Evolutionary conservation across 768 basidiomycete genomes (phyloP), one percentile per base, ranked within the genome.

Genomic region (Boletus rex-veris): DNA sequence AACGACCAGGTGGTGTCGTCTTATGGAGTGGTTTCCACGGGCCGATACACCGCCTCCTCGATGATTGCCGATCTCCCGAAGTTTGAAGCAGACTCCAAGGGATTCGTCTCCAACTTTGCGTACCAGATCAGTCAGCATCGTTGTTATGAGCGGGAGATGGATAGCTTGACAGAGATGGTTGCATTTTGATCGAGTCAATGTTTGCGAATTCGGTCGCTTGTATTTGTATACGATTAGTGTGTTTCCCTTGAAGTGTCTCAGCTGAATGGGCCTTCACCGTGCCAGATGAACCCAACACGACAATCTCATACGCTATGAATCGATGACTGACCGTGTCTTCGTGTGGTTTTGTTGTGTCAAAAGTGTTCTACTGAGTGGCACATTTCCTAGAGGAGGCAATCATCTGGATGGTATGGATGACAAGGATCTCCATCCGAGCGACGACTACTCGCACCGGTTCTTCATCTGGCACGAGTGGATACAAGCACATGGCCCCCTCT

Each of bases 401-500:
- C 14, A 3, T 0, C 4, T 12, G 33, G 3, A 35, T 47, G 45
- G 4, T 10, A 81, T 82, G 80, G 80, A 81, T 50, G 62, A 74
- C 50, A 74, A 66, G 52, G 88, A 91, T 65, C 76, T 91, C 40
- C 89, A 90, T 64, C 89, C 90, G 26, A 75, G 81, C 59, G 89
- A 92, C 66, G 90, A 92, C 72, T 86, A 88, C 70, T 86, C 79
- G 54, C 86, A 88, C 66, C 76, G 85, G 16, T 91, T 89, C 73
- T 92, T 91, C 73, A 91, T 90, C 59, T 92, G 88, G 88, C 89
- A 91, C 68, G 90, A 92, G 68, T 92, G 88, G 88, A 84, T 92
- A 52, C 85, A 89, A 83, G 90, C 84, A 5, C 83, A 90, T 57
- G 92, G 90, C 5, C 86, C 86, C 3, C 77, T 94, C 60, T 84